Percentiles rank a stretch among this genome's conserved stretches.
Evolutionary conservation across 805 yeast genomes (phyloP).

Genomic region (Metschnikowia lochheadii): DNA sequence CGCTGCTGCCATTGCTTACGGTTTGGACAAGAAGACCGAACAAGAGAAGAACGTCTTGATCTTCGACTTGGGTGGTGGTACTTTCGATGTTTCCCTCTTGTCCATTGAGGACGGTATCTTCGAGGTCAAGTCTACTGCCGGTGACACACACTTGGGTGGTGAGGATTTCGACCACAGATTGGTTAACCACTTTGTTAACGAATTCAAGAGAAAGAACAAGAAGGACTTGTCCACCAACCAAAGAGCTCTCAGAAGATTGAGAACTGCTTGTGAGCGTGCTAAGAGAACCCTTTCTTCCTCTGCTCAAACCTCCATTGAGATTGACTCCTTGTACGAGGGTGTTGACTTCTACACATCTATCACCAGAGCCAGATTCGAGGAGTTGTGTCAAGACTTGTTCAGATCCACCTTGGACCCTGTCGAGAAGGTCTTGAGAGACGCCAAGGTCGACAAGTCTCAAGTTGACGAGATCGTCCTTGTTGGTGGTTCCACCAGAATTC

Average conservation of each 20-base stretch:
- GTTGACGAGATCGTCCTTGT: constrained; percentile 46
- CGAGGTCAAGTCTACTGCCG: constrained; percentile 62
- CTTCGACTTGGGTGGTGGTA: constrained; percentile 50
- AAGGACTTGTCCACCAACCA: constrained; percentile 78
- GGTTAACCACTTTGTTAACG: constrained; percentile 83
- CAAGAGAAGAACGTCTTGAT: constrained; percentile 57
- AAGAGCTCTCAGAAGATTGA: constrained; percentile 71
- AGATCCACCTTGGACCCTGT: constrained; percentile 46
- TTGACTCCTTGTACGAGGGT: constrained; percentile 47
- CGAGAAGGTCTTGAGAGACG: constrained; percentile 44
- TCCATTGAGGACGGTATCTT: constrained; percentile 47
- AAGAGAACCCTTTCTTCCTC: constrained; percentile 44
- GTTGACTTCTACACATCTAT: constrained; percentile 45
- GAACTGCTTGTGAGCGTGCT: constrained; percentile 48
- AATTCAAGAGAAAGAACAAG: constrained; percentile 90
- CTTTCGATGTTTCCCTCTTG: constrained; percentile 46
- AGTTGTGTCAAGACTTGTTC: constrained; percentile 42
- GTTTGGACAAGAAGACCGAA: constrained; percentile 48
- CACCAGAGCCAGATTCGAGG: constrained; percentile 47
- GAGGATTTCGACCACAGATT: constrained; percentile 91
- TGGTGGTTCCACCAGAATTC: constrained; percentile 50
- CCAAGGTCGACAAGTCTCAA: constrained; percentile 42
- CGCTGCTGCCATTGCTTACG: constrained; percentile 33
- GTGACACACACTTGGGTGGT: constrained; percentile 98
- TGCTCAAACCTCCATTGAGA: constrained; percentile 41